These are phyloP conservation scores for Dictyostelium firmibasis DNA, from an alignment of 78 protist species.

Conservation along the genomic window DNA sequence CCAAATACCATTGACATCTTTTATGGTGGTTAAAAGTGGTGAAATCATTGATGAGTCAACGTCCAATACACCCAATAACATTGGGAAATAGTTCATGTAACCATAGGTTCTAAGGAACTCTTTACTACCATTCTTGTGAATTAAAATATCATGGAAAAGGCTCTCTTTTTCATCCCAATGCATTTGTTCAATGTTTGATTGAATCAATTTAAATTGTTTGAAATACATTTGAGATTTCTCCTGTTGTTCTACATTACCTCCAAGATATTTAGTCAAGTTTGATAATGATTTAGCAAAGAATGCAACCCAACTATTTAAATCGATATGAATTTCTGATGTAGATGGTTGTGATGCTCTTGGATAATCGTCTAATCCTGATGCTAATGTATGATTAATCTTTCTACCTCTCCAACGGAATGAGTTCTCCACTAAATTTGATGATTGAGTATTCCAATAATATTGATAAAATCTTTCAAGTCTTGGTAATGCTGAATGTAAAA, in stretches of 20 bases:
- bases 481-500: slow-evolving; percentile 35
- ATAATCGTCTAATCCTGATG: slow-evolving; percentile 94
- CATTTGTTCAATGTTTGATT: background rate
- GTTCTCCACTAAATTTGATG: background rate
- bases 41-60: background rate
- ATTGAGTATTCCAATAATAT: slow-evolving; percentile 65
- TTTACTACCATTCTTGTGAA: background rate
- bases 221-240: background rate
- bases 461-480: slow-evolving; percentile 32
- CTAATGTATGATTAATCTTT: slow-evolving; percentile 79
- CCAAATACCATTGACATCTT: slow-evolving; percentile 74
- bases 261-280: slow-evolving; percentile 1
- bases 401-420: slow-evolving; percentile 92
- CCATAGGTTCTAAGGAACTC: slow-evolving; percentile 60
- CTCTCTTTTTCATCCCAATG: slow-evolving; percentile 38
- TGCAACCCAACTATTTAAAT: slow-evolving; percentile 89
- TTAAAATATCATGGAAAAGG: slow-evolving; percentile 21
- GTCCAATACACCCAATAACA: slow-evolving; percentile 63
- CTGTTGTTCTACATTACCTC: background rate
- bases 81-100: slow-evolving; percentile 92
- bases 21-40: background rate
- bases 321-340: slow-evolving; percentile 87
- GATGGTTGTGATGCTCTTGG: slow-evolving; percentile 82
- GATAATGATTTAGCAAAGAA: slow-evolving; percentile 61
- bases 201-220: background rate